Evolutionary conservation across 352 stramenopile species (phyloP), one percentile per base, ranked within the genome.

Genomic region (Hyaloperonospora brassicae): DNA sequence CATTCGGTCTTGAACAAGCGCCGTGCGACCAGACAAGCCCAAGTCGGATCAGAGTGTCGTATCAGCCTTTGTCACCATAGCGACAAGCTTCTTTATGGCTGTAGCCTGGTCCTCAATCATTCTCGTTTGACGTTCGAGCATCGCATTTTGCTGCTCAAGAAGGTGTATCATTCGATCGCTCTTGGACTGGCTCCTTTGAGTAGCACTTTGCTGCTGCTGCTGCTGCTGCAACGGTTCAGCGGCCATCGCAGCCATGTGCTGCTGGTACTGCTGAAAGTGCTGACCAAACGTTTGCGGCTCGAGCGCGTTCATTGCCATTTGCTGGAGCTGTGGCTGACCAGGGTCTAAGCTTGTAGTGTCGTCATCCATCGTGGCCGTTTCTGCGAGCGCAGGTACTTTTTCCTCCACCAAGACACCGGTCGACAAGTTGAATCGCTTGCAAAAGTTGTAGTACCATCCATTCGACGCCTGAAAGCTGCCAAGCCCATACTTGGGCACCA

Each of bases 381-480:
- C 12, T 11, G 35, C 46, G 17, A 24, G 9, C 21, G 8, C n/a
- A 38, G 31, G 17, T 8, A 6, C 10, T 35, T 65, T 72, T 9
- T 76, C 68, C 35, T 68, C 64, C 13, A 62, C 50, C 46, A 73
- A 57, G 22, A 63, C 47, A 6, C 57, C 61, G 4, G 63, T 66
- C 9, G 55, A 59, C 50, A 76, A 47, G 45, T 64, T 74, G 43
- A 72, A 79, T 22, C 70, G 55, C 41, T 66, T 66, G 54, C 65
- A 73, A 30, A 80, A 80, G 50, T 72, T 74, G 57, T 77, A 77
- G 51, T 80, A 80, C 68, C 70, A 80, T 46, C 70, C 70, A 34
- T 75, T 77, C 4, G 70, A 80, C 34, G 70, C 70, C 39, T 73
- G 65, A 31, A 80, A 80, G 44, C 50, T 57, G 11, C 62, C 62